phyloP scores from a whole-genome alignment of 1,284 basidiomycete genomes.

The Phellopilus nigrolimitatus region DNA sequence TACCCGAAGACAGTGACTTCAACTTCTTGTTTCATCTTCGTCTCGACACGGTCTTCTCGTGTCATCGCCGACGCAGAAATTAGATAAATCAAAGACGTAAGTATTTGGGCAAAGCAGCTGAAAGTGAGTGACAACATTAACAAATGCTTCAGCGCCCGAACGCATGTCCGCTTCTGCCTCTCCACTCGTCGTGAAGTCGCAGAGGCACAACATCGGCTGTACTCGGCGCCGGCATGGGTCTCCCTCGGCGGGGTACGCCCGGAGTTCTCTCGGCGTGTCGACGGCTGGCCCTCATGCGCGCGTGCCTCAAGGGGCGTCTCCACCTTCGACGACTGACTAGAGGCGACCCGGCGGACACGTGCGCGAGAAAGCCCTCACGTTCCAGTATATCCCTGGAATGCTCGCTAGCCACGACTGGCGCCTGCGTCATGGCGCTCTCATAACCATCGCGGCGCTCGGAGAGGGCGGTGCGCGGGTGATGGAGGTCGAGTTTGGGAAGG shows the following conservation, averaged over 20 bases:
- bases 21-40: too few relatives aligned
- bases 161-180: too few relatives aligned
- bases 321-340: slow-evolving; percentile 60
- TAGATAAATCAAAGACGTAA: too few relatives aligned
- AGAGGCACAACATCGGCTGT: too few relatives aligned
- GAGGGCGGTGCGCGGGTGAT: slow-evolving; percentile 56
- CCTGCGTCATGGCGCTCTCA: slow-evolving; percentile 72
- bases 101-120: too few relatives aligned
- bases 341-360: slow-evolving; percentile 66
- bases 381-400: slow-evolving; percentile 76
- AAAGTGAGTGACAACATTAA: too few relatives aligned
- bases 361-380: slow-evolving; percentile 74
- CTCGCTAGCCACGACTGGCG: slow-evolving; percentile 77
- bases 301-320: slow-evolving; percentile 75
- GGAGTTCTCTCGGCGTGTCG: slow-evolving; percentile 56
- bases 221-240: too few relatives aligned
- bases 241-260: slow-evolving; percentile 65
- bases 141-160: too few relatives aligned
- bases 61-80: too few relatives aligned
- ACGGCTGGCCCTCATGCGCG: slow-evolving; percentile 71
- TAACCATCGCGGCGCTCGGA: slow-evolving; percentile 74
- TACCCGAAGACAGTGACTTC: too few relatives aligned
- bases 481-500: slow-evolving; percentile 70
- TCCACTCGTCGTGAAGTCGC: too few relatives aligned
- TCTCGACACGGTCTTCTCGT: too few relatives aligned